Evolutionary conservation across 257 asterid genomes (phyloP), one percentile per base, ranked within the genome.

Genomic region (Agastache rugosa): DNA sequence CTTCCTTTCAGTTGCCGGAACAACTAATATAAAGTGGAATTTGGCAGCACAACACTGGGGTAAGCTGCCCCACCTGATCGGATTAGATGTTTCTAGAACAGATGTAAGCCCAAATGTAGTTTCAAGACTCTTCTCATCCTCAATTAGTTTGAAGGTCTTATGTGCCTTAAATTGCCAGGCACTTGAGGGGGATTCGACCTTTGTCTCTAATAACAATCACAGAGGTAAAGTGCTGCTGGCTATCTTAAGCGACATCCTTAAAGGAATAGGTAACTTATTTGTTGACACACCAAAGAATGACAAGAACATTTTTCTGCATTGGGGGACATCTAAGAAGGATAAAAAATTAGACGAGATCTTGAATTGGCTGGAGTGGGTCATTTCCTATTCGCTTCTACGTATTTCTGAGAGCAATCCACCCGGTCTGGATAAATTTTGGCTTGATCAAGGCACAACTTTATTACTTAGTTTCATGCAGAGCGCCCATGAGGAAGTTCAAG

Each of bases 51-150:
- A 88, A 71, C 75, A 76, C 50, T 89, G 94, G 97, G 84, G 81
- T 79, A 85, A 83, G 80, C 90, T 87, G 69, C 91, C 91, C 47
- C 69, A 87, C 63, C 83, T 91, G 69, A 71, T 56, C 12, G 96
- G 96, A 20, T 83, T 91, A 67, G 97, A 91, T 85, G 95, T 88
- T 79, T 91, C 97, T 63, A 84, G 95, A 81, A 90, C 97, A 41
- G 90, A 88, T 48, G 77, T 91, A 42, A 77, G 44, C 68, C 87
- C 90, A 19, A 61, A 37, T 79, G 75, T 66, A 1, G 84, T 87
- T 64, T 79, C 85, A 35, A 83, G 90, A 75, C 72, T 85, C 61
- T 84, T 90, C 53, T 81, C 91, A 56, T 69, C 89, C 74, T 84
- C 84, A 2, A 74, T 55, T 37, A 82, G 86, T 83, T 77, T 91